These are phyloP conservation scores for Tulasnella sp. DNA, from an alignment of 768 basidiomycete species.

Conservation along the genomic window DNA sequence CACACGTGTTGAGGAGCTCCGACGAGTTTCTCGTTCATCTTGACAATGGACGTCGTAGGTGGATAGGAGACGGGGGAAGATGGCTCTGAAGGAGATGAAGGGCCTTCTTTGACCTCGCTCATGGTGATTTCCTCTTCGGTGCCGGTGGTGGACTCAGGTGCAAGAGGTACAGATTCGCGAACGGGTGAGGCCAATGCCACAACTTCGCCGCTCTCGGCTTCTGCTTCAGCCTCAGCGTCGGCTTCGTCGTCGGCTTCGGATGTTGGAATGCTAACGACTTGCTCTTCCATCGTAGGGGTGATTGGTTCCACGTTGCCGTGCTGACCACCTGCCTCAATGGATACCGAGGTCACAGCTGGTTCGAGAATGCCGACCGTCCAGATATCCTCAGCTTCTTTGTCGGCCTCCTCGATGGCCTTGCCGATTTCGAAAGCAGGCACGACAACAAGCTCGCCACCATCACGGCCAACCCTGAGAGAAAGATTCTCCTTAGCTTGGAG, in stretches of 20 bases:
- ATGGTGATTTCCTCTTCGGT: conserved; percentile 4
- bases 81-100: background rate
- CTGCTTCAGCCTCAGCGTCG: background rate
- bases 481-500: conserved; percentile 2
- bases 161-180: background rate
- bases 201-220: background rate
- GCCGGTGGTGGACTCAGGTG: background rate
- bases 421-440: conserved; percentile 4
- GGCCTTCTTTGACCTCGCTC: conserved; percentile 2
- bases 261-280: background rate
- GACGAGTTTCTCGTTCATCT: background rate
- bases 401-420: background rate
- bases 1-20: background rate
- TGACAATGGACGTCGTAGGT: background rate
- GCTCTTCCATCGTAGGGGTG: conserved; percentile 8
- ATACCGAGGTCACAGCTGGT: background rate
- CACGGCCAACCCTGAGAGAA: background rate
- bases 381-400: conserved; percentile 8
- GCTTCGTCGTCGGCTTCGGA: background rate
- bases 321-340: background rate
- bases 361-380: conserved; percentile 3
- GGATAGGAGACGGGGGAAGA: background rate
- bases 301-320: background rate
- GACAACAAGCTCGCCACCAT: conserved; percentile 3
- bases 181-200: background rate